Conservation (phyloP, 768 basidiomycete species). For the Termitomyces sp. region DNA sequence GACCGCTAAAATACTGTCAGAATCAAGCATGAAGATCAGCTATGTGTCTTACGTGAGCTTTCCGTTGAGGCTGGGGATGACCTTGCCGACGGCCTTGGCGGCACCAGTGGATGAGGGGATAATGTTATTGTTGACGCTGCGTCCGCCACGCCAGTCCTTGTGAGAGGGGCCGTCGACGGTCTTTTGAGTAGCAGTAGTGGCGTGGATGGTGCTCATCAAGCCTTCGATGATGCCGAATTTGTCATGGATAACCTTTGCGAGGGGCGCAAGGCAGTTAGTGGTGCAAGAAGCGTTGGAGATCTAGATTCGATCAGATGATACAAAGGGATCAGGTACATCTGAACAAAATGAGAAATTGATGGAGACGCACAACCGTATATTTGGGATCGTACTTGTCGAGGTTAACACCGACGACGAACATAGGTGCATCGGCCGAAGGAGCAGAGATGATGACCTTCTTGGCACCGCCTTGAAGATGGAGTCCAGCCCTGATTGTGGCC, state of each 20-base stretch:
- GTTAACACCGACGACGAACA: slow-evolving; percentile 96
- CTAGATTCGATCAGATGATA: slow-evolving; percentile 23
- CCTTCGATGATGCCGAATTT: slow-evolving; percentile 95
- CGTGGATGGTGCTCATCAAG: slow-evolving; percentile 98
- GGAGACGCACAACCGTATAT: slow-evolving; percentile 68
- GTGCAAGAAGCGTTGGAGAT: slow-evolving; percentile 99
- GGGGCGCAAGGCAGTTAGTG: slow-evolving; percentile 98
- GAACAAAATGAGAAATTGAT: slow-evolving; percentile 1
- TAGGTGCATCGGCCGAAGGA: slow-evolving; percentile 94
- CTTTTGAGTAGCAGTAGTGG: slow-evolving; percentile 94
- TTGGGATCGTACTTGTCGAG: slow-evolving; percentile 86
- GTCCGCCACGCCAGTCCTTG: slow-evolving; percentile 98
- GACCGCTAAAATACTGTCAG: slow-evolving; percentile 48
- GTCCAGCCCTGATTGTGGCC: slow-evolving; percentile 55
- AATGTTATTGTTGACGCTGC: slow-evolving; percentile 96
- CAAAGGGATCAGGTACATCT: slow-evolving; percentile 2
- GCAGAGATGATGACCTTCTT: slow-evolving; percentile 99
- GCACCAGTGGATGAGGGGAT: slow-evolving; percentile 99
- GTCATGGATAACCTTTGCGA: slow-evolving; percentile 98
- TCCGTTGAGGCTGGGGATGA: slow-evolving; percentile 94
- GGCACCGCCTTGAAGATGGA: slow-evolving; percentile 96
- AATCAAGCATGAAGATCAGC: neutral
- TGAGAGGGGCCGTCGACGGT: slow-evolving; percentile 90
- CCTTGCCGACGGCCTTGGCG: slow-evolving; percentile 98
- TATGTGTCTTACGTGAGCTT: slow-evolving; percentile 82